Conservation (phyloP, 257 asterid species). For the Schizonepeta tenuifolia region DNA sequence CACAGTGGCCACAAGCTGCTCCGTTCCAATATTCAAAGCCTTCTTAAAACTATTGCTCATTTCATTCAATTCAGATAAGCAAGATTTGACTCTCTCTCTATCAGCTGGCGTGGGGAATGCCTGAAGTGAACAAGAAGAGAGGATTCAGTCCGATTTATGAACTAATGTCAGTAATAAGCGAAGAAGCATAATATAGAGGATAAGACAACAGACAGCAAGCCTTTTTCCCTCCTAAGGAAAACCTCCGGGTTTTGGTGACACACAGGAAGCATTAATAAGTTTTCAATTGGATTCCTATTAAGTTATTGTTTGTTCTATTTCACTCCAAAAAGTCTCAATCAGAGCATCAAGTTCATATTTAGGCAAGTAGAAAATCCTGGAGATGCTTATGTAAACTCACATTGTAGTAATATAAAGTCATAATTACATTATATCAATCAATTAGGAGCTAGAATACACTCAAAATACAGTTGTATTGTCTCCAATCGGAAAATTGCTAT, state of each 20-base stretch:
- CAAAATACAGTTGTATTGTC: neutral
- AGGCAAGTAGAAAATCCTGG: conserved; percentile 7
- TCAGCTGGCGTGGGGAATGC: conserved; percentile 83
- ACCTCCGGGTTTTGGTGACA: neutral
- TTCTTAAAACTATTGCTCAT: conserved; percentile 83
- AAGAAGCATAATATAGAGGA: conserved; percentile 12
- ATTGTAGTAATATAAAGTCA: conserved; percentile 18
- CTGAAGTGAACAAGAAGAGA: conserved; percentile 43
- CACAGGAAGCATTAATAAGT: neutral
- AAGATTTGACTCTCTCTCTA: conserved; percentile 82
- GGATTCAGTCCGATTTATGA: conserved; percentile 12
- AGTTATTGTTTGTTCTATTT: neutral
- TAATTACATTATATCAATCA: conserved; percentile 1
- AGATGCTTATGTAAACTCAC: conserved; percentile 11
- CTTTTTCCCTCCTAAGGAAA: conserved; percentile 2
- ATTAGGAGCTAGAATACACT: neutral
- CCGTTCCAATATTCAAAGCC: conserved; percentile 70
- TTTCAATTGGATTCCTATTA: neutral
- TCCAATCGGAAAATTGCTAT: neutral
- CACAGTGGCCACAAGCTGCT: conserved; percentile 77
- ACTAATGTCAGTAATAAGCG: conserved; percentile 4
- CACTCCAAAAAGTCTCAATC: neutral
- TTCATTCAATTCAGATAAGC: conserved; percentile 86
- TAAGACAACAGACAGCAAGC: conserved; percentile 1
- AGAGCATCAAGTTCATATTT: neutral